Percentiles rank a stretch among this genome's conserved stretches.
Evolutionary conservation across 176 grass and related monocot species (phyloP).

Genomic region (Bothriochloa decipiens): DNA sequence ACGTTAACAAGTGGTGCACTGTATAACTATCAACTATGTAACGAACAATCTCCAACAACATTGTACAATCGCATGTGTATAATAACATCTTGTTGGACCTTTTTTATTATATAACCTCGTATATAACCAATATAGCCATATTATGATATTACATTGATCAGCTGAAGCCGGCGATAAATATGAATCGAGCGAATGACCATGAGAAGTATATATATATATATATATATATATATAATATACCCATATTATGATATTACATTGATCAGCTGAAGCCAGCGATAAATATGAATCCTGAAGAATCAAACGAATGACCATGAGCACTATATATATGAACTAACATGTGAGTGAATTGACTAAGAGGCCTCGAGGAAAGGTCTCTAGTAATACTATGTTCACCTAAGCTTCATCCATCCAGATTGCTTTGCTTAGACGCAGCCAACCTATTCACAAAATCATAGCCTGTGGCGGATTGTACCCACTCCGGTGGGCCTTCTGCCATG

Average conservation of each 20-base stretch:
- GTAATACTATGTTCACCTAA: conserved; percentile 45
- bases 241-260: conserved; percentile 41
- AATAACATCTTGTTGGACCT: neutral
- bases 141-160: conserved; percentile 45
- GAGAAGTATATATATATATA: conserved; percentile 35
- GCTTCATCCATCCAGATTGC: conserved; percentile 30
- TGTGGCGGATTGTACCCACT: conserved; percentile 63
- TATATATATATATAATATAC: conserved; percentile 35
- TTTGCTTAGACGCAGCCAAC: neutral
- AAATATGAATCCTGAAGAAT: conserved; percentile 37
- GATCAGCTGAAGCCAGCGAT: conserved; percentile 31
- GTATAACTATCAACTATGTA: neutral
- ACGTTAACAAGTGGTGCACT: too few species aligned
- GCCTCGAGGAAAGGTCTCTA: conserved; percentile 41
- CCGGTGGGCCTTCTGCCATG: conserved; percentile 77
- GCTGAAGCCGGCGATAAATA: conserved; percentile 30
- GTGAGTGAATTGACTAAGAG: conserved; percentile 37
- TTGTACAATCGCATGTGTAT: neutral
- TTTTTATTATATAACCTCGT: conserved; percentile 8
- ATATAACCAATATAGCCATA: neutral
- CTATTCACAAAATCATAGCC: conserved; percentile 58
- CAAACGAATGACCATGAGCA: conserved; percentile 41
- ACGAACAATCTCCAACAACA: neutral
- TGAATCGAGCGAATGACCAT: conserved; percentile 46
- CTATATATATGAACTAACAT: conserved; percentile 46